Evolutionary conservation across 2,329 filamentous ascomycete species (phyloP).

Genomic region (Emmonsia crescens): DNA sequence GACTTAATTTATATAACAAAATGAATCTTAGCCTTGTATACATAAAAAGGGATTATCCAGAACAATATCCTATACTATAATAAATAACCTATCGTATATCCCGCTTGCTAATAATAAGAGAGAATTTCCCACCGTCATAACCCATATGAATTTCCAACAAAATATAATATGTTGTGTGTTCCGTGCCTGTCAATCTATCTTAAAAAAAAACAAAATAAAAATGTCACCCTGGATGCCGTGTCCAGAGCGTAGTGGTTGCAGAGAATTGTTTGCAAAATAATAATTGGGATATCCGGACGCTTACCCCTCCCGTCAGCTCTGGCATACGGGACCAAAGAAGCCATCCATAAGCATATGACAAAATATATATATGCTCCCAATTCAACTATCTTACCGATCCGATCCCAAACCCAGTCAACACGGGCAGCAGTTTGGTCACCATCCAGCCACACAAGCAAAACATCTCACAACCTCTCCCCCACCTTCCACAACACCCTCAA

Average conservation of each 20-base stretch:
- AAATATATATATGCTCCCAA: neutral
- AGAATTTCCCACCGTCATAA: neutral
- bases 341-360: neutral
- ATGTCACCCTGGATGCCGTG: neutral
- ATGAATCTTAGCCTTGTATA: no score
- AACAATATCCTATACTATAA: neutral
- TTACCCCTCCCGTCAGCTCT: neutral
- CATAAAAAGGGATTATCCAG: neutral
- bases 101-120: neutral
- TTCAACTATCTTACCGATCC: neutral
- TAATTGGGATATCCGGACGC: neutral
- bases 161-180: neutral
- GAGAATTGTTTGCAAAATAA: no score
- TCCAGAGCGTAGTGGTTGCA: no score
- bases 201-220: neutral
- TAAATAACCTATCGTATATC: neutral
- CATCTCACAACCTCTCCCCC: conserved; percentile 29
- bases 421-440: conserved; percentile 9
- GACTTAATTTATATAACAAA: no score
- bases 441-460: conserved; percentile 23
- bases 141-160: neutral
- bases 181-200: neutral
- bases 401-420: no score
- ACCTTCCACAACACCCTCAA: conserved; percentile 28
- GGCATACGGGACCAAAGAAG: neutral